These are phyloP conservation scores for Candida sakaeoensis DNA, from an alignment of 805 yeast species.

Conservation along the genomic window DNA sequence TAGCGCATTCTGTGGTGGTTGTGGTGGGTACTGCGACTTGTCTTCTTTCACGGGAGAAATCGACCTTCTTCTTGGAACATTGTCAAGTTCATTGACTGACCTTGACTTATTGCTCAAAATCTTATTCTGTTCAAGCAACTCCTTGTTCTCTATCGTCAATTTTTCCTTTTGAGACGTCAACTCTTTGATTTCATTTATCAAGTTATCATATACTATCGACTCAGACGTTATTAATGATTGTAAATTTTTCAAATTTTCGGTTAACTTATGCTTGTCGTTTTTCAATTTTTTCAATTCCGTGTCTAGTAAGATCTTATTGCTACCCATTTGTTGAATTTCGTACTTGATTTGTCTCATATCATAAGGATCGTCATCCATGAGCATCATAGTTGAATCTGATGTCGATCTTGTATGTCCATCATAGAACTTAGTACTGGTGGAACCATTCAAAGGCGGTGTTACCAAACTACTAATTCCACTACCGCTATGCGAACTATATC, in stretches of 20 bases:
- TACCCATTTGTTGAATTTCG: slow-evolving; percentile 38
- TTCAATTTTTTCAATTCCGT: slow-evolving; percentile 24
- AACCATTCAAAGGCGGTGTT: slow-evolving; percentile 2
- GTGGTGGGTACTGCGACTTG: not conserved
- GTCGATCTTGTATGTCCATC: slow-evolving; percentile 36
- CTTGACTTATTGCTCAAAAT: not conserved
- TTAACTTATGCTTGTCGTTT: slow-evolving; percentile 22
- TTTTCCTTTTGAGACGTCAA: slow-evolving; percentile 45
- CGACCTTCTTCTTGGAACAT: not conserved
- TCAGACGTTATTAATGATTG: slow-evolving; percentile 40
- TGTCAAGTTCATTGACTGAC: not conserved
- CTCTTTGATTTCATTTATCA: slow-evolving; percentile 49
- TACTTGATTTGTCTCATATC: slow-evolving; percentile 19
- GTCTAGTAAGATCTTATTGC: slow-evolving; percentile 19
- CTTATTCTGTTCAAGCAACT: slow-evolving; percentile 10
- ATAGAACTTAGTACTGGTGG: not conserved
- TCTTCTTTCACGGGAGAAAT: slow-evolving; percentile 2
- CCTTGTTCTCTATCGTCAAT: slow-evolving; percentile 30
- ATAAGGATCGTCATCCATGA: slow-evolving; percentile 7
- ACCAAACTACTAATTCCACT: slow-evolving; percentile 10
- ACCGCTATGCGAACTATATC: slow-evolving; percentile 4
- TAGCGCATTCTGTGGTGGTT: not conserved
- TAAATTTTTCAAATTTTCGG: slow-evolving; percentile 30
- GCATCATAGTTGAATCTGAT: slow-evolving; percentile 37
- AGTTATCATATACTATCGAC: slow-evolving; percentile 38